These are phyloP conservation scores for Coprinopsis marcescibilis DNA, from an alignment of 768 basidiomycete genomes.

Conservation along the genomic window DNA sequence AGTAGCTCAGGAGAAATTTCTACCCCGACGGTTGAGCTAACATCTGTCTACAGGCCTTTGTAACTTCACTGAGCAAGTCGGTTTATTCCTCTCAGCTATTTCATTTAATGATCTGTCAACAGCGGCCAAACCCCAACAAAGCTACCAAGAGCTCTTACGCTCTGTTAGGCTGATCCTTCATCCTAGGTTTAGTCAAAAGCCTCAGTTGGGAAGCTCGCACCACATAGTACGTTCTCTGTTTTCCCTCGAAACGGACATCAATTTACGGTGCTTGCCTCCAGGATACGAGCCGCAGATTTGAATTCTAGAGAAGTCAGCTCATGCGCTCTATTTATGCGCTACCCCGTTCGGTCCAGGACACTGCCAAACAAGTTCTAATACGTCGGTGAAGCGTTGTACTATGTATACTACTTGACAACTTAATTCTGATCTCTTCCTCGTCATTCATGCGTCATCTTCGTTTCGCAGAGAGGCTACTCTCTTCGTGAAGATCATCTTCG, in stretches of 20 bases:
- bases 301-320: constrained; percentile 19
- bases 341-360: not conserved
- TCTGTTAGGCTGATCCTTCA: constrained; percentile 51
- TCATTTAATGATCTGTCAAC: not conserved
- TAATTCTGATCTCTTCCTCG: too few species aligned
- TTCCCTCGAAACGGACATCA: not conserved
- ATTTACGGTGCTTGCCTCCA: constrained; percentile 13
- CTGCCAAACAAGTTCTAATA: too few species aligned
- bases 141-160: constrained; percentile 57
- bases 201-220: constrained; percentile 71
- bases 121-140: constrained; percentile 50
- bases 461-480: too few species aligned
- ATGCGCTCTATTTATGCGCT: not conserved
- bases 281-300: constrained; percentile 32
- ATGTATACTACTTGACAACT: too few species aligned
- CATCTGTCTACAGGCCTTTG: constrained; percentile 46
- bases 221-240: constrained; percentile 40
- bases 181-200: constrained; percentile 61
- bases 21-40: not conserved
- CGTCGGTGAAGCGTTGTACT: too few species aligned
- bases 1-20: constrained; percentile 20
- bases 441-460: too few species aligned
- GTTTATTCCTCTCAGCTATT: not conserved
- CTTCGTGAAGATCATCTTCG: too few species aligned
- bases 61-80: constrained; percentile 39